Evolutionary conservation across 2,329 filamentous ascomycete species (phyloP), one percentile per base, ranked within the genome.

Genomic region (Aureobasidium zeae): DNA sequence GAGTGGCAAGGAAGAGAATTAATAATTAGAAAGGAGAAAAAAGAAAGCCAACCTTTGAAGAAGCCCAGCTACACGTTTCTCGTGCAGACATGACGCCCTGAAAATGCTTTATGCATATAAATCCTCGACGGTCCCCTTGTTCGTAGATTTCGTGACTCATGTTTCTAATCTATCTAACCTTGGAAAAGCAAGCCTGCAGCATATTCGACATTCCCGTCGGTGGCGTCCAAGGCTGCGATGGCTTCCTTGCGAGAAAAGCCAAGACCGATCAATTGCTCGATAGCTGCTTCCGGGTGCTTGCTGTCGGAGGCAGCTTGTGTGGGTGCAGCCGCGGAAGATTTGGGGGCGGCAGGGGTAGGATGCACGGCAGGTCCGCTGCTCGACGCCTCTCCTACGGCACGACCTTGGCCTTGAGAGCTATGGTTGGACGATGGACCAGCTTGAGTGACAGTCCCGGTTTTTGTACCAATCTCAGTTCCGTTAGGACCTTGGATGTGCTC

Each of bases 401-500:
- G 58, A n/a, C 59, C 60, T 36, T 51, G 48, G 17, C 58, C 58
- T 41, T 54, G 54, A 48, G 59, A 60, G 28, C 50, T 52, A 20
- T 50, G 48, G 13, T 49, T 52, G n/a, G 51, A 50, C 4, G 53
- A 53, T n/a, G 53, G 48, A n/a, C 62, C 56, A 5, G 73, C 72
- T 7, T 64, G 75, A 34, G 73, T 75, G 16, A 91, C 77, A 19
- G 83, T 86, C 12, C 91, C 91, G 2, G 87, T 83, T 45, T 80
- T 76, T 36, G 83, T 81, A 31, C 89, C 89, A 49, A 96, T 86
- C 36, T 85, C 80, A 9, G 86, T 93, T n/a, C 88, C 89, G 28
- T 83, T 84, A 1, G 88, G 85, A 0, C 91, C 91, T 32, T 79
- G 74, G 36, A 96, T 76, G 11, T 82, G 86, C 4, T 88, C 87